Evolutionary conservation across 805 yeast species (phyloP), one percentile per base, ranked within the genome.

Genomic region (Ogataea populi-albae): DNA sequence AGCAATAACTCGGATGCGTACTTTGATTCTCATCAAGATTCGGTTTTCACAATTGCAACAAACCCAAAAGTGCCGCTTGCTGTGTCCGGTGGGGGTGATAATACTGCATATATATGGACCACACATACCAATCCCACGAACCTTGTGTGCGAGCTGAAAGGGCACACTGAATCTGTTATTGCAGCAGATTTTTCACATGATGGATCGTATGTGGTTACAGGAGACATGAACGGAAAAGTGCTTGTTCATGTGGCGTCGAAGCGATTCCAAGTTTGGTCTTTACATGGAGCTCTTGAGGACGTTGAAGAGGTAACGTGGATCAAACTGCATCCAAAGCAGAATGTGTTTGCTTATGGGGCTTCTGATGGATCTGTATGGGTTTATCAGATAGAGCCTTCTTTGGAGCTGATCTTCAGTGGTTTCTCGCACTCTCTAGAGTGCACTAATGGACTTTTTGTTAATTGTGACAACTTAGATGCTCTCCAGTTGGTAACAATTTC

Each of bases 81-180:
- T 6, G 82, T 81, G n/a, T 74, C 91, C 16, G 98, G 99, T 20
- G 98, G 96, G 26, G 98, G 95, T 40, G 99, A 93, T 60, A 81
- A 91, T 59, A 68, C 77, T 17, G 96, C 89, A 2, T 86, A 77
- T 57, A 57, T 93, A 51, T 93, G 98, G 98, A 87, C 96, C 4
- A 81, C 95, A 2, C 94, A 87, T 60, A 71, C 86, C 2, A 79
- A 77, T 41, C 95, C 96, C 21, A 86, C 96, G 8, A 77, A 80
- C 44, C 69, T 84, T 38, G 89, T 87, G 2, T 79, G 84, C 25
- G 79, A 84, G 50, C 65, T 93, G 40, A 66, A 67, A 34, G 95
- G 91, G 15, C 95, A 86, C 62, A 81, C 81, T 26, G 99, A 93
- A 59, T 83, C 95, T 21, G 93, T 93, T 3, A 75, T 87, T 34